Evolutionary conservation across 306 rosid genomes (phyloP).

Genomic region (Prosopis cineraria): DNA sequence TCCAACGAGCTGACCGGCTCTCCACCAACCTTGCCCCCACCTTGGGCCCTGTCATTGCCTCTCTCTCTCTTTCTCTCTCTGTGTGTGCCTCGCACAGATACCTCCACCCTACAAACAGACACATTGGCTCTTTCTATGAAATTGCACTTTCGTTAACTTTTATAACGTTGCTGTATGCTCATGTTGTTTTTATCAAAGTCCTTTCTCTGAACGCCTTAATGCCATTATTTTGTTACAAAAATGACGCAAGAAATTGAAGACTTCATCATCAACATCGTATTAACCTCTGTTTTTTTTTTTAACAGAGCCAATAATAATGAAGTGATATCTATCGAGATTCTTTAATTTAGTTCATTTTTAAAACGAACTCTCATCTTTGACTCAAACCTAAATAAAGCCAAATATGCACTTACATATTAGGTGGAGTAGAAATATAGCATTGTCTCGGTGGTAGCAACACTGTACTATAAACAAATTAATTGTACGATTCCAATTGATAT

Average conservation of each 20-base stretch:
- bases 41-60: constrained; percentile 18
- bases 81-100: background rate
- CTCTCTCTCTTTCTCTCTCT: background rate
- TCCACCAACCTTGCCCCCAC: constrained; percentile 68
- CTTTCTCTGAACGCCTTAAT: background rate
- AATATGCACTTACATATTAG: background rate
- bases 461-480: constrained; percentile 29
- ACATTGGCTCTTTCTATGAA: background rate
- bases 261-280: background rate
- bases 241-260: background rate
- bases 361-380: background rate
- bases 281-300: background rate
- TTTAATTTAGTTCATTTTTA: background rate
- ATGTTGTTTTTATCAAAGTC: background rate
- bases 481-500: constrained; percentile 21
- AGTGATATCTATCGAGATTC: background rate
- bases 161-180: background rate
- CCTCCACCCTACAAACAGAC: background rate
- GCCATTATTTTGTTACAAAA: background rate
- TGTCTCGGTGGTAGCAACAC: constrained; percentile 52
- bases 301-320: background rate
- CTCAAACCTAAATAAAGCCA: background rate
- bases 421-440: constrained; percentile 60
- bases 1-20: constrained; percentile 65
- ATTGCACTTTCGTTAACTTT: background rate